Evolutionary conservation across 106 monocot species (phyloP).

Genomic region (Cymbidium sinense): DNA sequence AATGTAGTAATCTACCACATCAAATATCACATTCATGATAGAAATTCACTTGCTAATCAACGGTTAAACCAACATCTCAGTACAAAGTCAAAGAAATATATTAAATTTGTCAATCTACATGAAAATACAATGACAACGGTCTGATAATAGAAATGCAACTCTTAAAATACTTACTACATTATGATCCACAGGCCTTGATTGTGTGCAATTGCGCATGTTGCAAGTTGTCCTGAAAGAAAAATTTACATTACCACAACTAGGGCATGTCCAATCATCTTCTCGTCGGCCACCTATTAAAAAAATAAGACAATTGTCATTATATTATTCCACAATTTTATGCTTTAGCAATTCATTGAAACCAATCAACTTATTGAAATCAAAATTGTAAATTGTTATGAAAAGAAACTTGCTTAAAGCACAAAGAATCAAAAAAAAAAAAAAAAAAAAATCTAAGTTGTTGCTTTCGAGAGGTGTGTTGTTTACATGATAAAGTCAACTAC

Average conservation of each 20-base stretch:
- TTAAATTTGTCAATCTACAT: not conserved
- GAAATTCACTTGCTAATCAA: not conserved
- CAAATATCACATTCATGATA: not conserved
- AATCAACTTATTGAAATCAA: not conserved
- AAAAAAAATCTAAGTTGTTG: not conserved
- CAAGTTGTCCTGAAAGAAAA: slow-evolving; percentile 94
- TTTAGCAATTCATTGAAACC: not conserved
- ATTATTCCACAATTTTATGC: not conserved
- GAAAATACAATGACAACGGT: not conserved
- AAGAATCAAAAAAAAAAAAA: not conserved
- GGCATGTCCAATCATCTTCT: slow-evolving; percentile 96
- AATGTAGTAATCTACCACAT: not conserved
- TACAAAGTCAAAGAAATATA: not conserved
- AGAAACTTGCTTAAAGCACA: not conserved
- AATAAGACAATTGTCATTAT: not conserved
- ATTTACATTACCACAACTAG: slow-evolving; percentile 88
- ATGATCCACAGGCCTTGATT: slow-evolving; percentile 79
- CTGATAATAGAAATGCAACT: not conserved
- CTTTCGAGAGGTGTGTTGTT: not conserved
- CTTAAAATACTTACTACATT: slow-evolving; percentile 34
- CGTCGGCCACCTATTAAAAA: slow-evolving; percentile 55
- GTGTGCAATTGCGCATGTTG: slow-evolving; percentile 90
- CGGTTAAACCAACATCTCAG: not conserved
- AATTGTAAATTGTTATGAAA: not conserved
- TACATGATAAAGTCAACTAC: not conserved